A percentile compares a stretch with the other conserved stretches of the same genome.
phyloP scores from a whole-genome alignment of 2,329 filamentous ascomycete species.

The Didymosphaeria variabile region DNA sequence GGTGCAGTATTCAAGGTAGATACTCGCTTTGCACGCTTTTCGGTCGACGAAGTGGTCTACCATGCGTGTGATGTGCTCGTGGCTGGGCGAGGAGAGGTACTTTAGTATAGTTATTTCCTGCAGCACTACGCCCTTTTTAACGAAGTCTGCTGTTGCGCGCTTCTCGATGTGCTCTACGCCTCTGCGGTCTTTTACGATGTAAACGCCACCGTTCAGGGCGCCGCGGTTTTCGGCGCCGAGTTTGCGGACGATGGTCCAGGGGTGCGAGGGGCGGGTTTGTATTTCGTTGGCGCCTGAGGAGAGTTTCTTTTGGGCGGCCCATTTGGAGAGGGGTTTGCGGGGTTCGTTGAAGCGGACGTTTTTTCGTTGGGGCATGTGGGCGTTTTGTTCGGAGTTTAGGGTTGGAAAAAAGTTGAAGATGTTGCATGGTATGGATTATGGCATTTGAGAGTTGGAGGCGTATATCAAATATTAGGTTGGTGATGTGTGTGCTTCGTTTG shows the following conservation, averaged over 20 bases:
- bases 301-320: not conserved
- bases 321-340: not conserved
- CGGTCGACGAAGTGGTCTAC: conserved; percentile 19
- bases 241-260: not conserved
- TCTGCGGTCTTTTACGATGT: conserved; percentile 11
- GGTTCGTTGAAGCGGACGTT: no score
- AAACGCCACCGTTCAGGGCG: conserved; percentile 19
- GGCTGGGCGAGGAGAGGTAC: conserved; percentile 7
- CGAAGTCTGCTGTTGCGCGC: not conserved
- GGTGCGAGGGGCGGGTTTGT: not conserved
- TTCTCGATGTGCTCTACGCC: conserved; percentile 15
- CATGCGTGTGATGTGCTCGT: conserved; percentile 15
- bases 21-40: conserved; percentile 2
- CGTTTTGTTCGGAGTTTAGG: no score
- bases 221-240: conserved; percentile 1
- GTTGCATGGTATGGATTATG: conserved; percentile 1
- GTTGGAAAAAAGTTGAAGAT: conserved; percentile 1
- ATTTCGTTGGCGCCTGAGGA: conserved; percentile 1
- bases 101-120: conserved; percentile 13
- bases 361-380: no score
- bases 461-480: not conserved
- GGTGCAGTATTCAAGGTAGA: conserved; percentile 12
- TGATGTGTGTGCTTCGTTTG: not conserved
- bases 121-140: not conserved
- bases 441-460: not conserved